Percentiles rank a stretch among this genome's conserved stretches.
These are phyloP conservation scores for Hypoxylon fuscum DNA, from an alignment of 495 filamentous ascomycete genomes.

Conservation along the genomic window DNA sequence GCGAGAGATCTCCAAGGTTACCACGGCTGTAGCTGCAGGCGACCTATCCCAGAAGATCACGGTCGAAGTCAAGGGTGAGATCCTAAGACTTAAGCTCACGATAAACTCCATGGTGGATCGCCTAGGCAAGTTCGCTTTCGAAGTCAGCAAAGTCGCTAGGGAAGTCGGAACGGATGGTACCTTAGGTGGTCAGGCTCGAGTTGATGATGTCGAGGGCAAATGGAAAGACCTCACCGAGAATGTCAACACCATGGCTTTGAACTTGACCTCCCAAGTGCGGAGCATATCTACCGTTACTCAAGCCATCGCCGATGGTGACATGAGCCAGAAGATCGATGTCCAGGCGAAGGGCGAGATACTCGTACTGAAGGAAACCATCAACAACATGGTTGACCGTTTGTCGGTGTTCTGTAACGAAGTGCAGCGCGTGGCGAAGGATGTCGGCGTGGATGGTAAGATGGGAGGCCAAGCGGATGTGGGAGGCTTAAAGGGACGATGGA, in stretches of 20 bases:
- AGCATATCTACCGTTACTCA: slow-evolving; percentile 97
- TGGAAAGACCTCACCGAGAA: slow-evolving; percentile 99
- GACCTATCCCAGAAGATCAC: slow-evolving; percentile 96
- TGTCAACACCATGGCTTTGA: slow-evolving; percentile 93
- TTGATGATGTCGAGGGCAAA: slow-evolving; percentile 97
- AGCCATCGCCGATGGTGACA: slow-evolving; percentile 91
- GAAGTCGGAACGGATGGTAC: slow-evolving; percentile 98
- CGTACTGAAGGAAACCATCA: slow-evolving; percentile 95
- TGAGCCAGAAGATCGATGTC: slow-evolving; percentile 96
- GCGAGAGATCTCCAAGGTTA: slow-evolving; percentile 97
- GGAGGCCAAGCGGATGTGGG: slow-evolving; percentile 96
- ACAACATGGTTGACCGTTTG: slow-evolving; percentile 97
- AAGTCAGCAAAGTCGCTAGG: slow-evolving; percentile 97
- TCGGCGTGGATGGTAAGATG: slow-evolving; percentile 99
- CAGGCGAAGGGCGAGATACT: slow-evolving; percentile 95
- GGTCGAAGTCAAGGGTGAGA: slow-evolving; percentile 96
- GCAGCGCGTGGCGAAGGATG: slow-evolving; percentile 94
- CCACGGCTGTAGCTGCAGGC: slow-evolving; percentile 92
- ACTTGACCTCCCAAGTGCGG: slow-evolving; percentile 87
- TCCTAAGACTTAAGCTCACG: slow-evolving; percentile 92
- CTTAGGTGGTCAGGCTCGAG: slow-evolving; percentile 93
- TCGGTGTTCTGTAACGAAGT: slow-evolving; percentile 98
- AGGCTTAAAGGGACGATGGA: slow-evolving; percentile 94
- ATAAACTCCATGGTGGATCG: slow-evolving; percentile 99
- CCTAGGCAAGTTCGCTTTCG: slow-evolving; percentile 94